Conservation (phyloP, 257 asterid species). For the Lycium ferocissimum region DNA sequence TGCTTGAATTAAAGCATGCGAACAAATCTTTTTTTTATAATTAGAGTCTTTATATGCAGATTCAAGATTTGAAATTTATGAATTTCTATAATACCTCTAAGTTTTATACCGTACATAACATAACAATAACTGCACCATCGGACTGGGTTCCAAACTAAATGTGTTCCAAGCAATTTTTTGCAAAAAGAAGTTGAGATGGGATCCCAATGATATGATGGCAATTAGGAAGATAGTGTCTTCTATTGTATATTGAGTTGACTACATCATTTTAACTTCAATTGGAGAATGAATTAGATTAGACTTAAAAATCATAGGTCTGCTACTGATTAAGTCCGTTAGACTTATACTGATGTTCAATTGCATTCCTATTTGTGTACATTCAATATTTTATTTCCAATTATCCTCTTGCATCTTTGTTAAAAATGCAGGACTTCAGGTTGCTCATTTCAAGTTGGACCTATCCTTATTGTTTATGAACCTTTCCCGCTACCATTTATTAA, state of each 20-base stretch:
- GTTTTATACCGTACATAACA: too few relatives aligned
- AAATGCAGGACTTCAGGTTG: slow-evolving; percentile 76
- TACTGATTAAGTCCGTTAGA: not conserved
- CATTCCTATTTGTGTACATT: not conserved
- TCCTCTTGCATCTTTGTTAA: not conserved
- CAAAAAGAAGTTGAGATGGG: not conserved
- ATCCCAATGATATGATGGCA: not conserved
- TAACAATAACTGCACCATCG: too few relatives aligned
- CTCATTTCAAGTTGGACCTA: slow-evolving; percentile 87
- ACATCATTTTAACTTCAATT: not conserved
- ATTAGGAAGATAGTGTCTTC: not conserved
- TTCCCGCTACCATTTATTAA: slow-evolving; percentile 60
- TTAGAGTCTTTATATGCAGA: too few relatives aligned
- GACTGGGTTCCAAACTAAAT: too few relatives aligned
- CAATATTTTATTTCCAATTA: not conserved
- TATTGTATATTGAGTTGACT: not conserved
- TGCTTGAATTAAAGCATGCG: too few relatives aligned
- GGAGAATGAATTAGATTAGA: not conserved
- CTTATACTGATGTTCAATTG: not conserved
- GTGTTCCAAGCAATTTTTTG: too few relatives aligned
- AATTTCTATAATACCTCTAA: too few relatives aligned
- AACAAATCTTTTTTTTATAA: too few relatives aligned
- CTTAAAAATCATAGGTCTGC: not conserved
- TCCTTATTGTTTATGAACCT: slow-evolving; percentile 75
- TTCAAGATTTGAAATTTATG: too few relatives aligned